Evolutionary conservation across 257 asterid species (phyloP), one percentile per base, ranked within the genome.

Genomic region (Thymus mandschuricus): DNA sequence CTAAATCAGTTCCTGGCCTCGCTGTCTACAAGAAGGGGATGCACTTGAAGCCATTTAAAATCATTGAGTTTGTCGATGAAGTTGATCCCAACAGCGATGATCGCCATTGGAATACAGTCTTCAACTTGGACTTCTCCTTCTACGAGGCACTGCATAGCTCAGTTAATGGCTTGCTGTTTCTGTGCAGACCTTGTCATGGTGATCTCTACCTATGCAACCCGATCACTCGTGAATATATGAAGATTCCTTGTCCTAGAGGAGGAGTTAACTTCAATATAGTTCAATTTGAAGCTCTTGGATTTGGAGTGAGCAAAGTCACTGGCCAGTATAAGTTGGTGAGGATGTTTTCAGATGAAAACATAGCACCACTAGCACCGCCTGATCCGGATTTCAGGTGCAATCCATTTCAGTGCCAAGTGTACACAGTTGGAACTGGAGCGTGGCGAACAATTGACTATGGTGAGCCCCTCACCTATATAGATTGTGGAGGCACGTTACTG

Each of bases 271-370:
- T 38, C 0, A 1, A 15, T 1, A 1, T 7, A 13, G 1, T n/a
- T 72, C 58, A 28, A 12, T 0, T 4, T 1, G 27, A 31, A 1
- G 31, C 43, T 11, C 11, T 33, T 34, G 65, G 65, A 12, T 60
- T 60, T 34, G 65, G 65, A 60, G 44, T 34, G 65, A 60, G 46
- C 45, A 34, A 34, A 29, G n/a, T 8, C 4, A 74, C 46, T 34
- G 74, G 79, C 31, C 55, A 74, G 10, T 71, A 74, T 52, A 81
- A 81, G 41, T 33, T 78, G 56, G 85, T 81, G 8, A 29, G 78
- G 73, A 57, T 67, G 50, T 61, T 46, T 44, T 5, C 1, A 0
- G 2, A 44, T 8, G 49, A 44, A 44, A 44, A 10, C 21, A 21
- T 21, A 1, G 50, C 50, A 1, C 29, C 12, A 0, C 12, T 7